These are phyloP conservation scores for Antitrichia curtipendula DNA, from an alignment of 225 moss, liverwort and hornwort genomes.

Conservation along the genomic window DNA sequence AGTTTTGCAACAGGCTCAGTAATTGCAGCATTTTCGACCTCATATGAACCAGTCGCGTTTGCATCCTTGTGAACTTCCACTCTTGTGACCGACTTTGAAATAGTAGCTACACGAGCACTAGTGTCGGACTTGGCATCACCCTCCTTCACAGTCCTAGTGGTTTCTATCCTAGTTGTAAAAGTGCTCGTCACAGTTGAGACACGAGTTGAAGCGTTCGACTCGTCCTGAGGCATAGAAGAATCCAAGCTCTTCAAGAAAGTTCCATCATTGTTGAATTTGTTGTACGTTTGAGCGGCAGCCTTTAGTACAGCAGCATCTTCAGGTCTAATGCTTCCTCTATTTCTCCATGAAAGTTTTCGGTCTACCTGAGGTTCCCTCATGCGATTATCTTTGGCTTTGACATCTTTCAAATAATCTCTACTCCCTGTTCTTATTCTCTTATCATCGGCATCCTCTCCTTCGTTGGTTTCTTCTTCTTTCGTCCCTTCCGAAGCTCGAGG, in stretches of 20 bases:
- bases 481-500: slow-evolving; percentile 3
- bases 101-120: not conserved
- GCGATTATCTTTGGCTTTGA: slow-evolving; percentile 50
- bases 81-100: slow-evolving; percentile 5
- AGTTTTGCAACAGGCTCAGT: slow-evolving; percentile 5
- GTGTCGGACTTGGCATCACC: not conserved
- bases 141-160: slow-evolving; percentile 11
- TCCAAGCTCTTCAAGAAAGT: slow-evolving; percentile 46
- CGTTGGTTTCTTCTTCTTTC: slow-evolving; percentile 11
- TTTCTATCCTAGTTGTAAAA: slow-evolving; percentile 14
- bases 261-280: slow-evolving; percentile 61
- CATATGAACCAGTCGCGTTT: not conserved
- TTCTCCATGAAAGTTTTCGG: slow-evolving; percentile 64
- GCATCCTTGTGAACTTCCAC: slow-evolving; percentile 19
- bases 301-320: slow-evolving; percentile 63
- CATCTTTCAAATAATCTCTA: slow-evolving; percentile 43
- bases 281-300: slow-evolving; percentile 57
- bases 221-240: not conserved
- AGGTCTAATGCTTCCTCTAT: slow-evolving; percentile 40
- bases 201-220: not conserved
- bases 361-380: slow-evolving; percentile 64
- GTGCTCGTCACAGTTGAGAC: slow-evolving; percentile 11
- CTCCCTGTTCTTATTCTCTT: slow-evolving; percentile 31
- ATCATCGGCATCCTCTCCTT: slow-evolving; percentile 29
- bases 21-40: not conserved